Percentiles rank a stretch among this genome's conserved stretches.
Conservation (phyloP, 495 filamentous ascomycete genomes). For the Penicillium pulvis region DNA sequence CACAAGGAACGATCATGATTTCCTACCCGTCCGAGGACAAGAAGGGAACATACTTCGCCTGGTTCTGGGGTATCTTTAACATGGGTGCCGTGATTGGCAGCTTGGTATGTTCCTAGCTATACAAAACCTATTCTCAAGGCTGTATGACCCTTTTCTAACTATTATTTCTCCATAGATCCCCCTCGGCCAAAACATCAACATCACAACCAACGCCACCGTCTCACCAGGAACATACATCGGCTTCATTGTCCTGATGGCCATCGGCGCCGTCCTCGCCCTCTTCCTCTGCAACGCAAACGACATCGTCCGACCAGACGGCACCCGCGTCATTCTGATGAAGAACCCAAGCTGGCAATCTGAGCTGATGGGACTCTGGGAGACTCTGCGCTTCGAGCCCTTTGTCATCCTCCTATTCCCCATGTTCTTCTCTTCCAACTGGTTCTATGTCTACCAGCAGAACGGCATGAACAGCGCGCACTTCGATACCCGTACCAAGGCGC, state of each 20-base stretch:
- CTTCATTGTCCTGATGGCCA: constrained; percentile 45
- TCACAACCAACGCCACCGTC: constrained; percentile 32
- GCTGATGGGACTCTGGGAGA: constrained; percentile 36
- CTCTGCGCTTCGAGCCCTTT: constrained; percentile 34
- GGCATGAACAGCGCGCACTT: constrained; percentile 48
- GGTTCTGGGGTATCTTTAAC: constrained; percentile 55
- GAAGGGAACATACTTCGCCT: constrained; percentile 47
- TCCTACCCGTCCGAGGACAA: constrained; percentile 44
- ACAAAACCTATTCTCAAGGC: background rate
- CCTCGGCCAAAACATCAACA: constrained; percentile 41
- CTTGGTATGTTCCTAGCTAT: constrained; percentile 25
- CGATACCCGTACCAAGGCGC: constrained; percentile 40
- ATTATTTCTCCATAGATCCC: constrained; percentile 23
- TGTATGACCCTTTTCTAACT: background rate
- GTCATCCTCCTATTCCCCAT: constrained; percentile 47
- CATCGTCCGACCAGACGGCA: constrained; percentile 73
- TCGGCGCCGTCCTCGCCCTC: constrained; percentile 59
- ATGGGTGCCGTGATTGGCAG: constrained; percentile 47
- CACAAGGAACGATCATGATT: constrained; percentile 54
- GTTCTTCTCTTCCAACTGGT: constrained; percentile 67
- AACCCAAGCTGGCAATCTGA: constrained; percentile 64
- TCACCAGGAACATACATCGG: constrained; percentile 49
- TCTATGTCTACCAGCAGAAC: constrained; percentile 69
- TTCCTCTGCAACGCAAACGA: constrained; percentile 56
- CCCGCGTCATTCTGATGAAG: constrained; percentile 76